Evolutionary conservation across 805 yeast species (phyloP).

Genomic region (Yueomyces sp.): DNA sequence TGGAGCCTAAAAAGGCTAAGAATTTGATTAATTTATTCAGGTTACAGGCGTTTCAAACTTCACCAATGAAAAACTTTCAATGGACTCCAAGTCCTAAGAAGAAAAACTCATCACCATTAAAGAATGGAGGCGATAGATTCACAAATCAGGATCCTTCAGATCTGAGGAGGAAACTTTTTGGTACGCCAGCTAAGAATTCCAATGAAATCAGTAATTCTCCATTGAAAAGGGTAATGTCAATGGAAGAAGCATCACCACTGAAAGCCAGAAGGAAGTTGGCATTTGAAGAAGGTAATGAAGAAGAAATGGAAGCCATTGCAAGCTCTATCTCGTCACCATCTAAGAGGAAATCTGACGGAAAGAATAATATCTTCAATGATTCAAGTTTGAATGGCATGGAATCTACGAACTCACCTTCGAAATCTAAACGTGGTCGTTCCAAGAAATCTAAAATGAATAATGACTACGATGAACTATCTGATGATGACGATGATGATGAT

Average conservation of each 20-base stretch:
- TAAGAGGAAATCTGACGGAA: neutral
- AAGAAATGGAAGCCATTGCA: constrained; percentile 4
- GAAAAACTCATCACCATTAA: constrained; percentile 7
- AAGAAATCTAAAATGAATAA: neutral
- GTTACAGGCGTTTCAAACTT: constrained; percentile 25
- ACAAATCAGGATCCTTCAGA: constrained; percentile 18
- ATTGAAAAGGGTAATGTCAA: neutral
- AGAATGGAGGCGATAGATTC: constrained; percentile 11
- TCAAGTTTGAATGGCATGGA: neutral
- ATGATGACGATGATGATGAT: neutral
- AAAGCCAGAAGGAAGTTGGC: constrained; percentile 20
- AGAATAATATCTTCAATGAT: neutral
- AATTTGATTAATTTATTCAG: constrained; percentile 35
- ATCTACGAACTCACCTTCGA: neutral
- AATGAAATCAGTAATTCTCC: neutral
- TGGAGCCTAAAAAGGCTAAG: constrained; percentile 32
- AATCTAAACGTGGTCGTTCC: neutral
- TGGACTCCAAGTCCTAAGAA: constrained; percentile 22
- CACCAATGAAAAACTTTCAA: constrained; percentile 17
- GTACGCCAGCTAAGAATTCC: constrained; percentile 12
- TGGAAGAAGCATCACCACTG: neutral
- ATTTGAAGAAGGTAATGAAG: constrained; percentile 18
- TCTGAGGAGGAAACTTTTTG: constrained; percentile 17
- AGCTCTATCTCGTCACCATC: constrained; percentile 1
- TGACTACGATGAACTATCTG: neutral